Percentiles rank a stretch among this genome's conserved stretches.
Evolutionary conservation across 176 grass and related monocot genomes (phyloP).

Genomic region (Eragrostis nindensis): DNA sequence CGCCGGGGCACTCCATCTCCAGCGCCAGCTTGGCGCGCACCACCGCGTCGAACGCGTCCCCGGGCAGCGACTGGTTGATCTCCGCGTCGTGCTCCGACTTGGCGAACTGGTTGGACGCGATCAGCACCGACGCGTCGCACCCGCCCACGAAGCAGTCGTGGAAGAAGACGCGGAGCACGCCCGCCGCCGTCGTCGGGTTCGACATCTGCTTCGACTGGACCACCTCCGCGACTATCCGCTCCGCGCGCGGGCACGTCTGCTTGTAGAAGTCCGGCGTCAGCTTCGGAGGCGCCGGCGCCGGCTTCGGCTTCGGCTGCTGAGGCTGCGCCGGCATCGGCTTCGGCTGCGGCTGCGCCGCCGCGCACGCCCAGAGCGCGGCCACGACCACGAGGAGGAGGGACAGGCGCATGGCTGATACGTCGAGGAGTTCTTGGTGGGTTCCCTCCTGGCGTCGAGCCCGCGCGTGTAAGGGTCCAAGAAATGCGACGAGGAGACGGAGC

Average conservation of each 20-base stretch:
- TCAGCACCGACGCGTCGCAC: conserved; percentile 77
- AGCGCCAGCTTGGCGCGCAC: conserved; percentile 72
- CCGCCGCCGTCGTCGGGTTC: conserved; percentile 83
- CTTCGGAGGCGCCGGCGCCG: conserved; percentile 16
- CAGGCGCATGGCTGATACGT: conserved; percentile 45
- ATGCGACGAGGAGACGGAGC: conserved; percentile 34
- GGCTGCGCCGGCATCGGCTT: not conserved
- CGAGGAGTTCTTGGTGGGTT: not conserved
- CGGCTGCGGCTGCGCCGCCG: too few species aligned
- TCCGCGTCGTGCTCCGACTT: conserved; percentile 72
- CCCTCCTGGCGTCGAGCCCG: conserved; percentile 24
- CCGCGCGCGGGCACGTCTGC: conserved; percentile 61
- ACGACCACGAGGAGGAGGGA: conserved; percentile 35
- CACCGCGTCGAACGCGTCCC: conserved; percentile 81
- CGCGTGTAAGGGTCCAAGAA: conserved; percentile 45
- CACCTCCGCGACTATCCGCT: conserved; percentile 74
- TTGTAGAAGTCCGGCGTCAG: conserved; percentile 54
- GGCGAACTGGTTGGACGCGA: conserved; percentile 63
- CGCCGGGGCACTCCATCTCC: conserved; percentile 86
- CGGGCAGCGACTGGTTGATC: conserved; percentile 79
- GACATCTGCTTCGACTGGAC: conserved; percentile 67
- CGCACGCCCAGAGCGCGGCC: conserved; percentile 8
- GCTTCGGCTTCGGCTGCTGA: too few species aligned
- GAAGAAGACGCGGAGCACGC: conserved; percentile 83
- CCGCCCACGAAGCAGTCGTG: conserved; percentile 88